Evolutionary conservation across 2,329 filamentous ascomycete genomes (phyloP).

Genomic region (Pseudocercospora pini-densiflorae): DNA sequence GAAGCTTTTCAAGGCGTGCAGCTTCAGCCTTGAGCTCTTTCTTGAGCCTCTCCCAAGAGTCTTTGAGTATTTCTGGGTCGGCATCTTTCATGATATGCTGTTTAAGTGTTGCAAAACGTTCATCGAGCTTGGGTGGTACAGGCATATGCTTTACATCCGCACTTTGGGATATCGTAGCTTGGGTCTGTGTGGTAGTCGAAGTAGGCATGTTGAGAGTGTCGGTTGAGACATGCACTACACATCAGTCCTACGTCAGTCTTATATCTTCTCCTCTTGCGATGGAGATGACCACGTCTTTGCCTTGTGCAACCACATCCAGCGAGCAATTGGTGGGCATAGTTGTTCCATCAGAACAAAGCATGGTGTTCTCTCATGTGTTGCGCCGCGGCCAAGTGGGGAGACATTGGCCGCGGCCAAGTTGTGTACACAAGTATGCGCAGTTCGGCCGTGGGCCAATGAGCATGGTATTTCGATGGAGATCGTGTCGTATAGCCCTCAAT

Average conservation of each 20-base stretch:
- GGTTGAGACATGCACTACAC: not conserved
- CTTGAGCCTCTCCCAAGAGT: constrained; percentile 13
- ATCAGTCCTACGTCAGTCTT: not conserved
- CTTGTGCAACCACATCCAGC: not conserved
- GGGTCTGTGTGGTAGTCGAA: not conserved
- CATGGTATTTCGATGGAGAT: no score
- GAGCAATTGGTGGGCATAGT: not conserved
- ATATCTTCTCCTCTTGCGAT: not conserved
- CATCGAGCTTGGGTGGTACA: constrained; percentile 13
- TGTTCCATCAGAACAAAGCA: not conserved
- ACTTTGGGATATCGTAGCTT: not conserved
- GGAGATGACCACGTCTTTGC: not conserved
- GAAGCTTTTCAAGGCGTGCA: constrained; percentile 5
- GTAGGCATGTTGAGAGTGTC: not conserved
- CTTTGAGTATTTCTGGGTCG: constrained; percentile 8
- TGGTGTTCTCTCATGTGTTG: not conserved
- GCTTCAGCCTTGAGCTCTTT: constrained; percentile 9
- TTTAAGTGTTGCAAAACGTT: constrained; percentile 16
- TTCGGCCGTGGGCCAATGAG: no score
- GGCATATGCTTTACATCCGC: constrained; percentile 1
- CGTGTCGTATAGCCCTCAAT: no score
- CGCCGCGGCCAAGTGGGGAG: constrained; percentile 1
- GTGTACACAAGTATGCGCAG: no score
- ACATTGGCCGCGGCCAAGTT: not conserved
- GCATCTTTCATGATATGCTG: constrained; percentile 18